phyloP scores from a whole-genome alignment of 2,329 filamentous ascomycete species.

The Pseudogymnoascus sp. region DNA sequence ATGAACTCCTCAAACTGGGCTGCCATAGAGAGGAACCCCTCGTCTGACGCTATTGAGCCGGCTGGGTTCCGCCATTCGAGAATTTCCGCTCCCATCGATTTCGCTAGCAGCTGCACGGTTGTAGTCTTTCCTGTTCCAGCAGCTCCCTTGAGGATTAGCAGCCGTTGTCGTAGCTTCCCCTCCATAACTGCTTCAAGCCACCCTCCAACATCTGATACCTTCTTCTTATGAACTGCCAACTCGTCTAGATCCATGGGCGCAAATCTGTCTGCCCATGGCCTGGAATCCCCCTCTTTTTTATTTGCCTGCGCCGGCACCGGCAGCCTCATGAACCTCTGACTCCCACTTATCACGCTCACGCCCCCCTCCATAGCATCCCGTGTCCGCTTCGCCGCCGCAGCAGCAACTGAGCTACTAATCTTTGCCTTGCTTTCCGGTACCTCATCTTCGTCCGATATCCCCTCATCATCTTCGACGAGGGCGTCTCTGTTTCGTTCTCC shows the following conservation, averaged over 20 bases:
- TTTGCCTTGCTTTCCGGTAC: slow-evolving; percentile 43
- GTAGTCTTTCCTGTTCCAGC: slow-evolving; percentile 92
- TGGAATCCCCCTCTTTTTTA: slow-evolving; percentile 44
- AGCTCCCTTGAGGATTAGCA: slow-evolving; percentile 81
- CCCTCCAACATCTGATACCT: slow-evolving; percentile 73
- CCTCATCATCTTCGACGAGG: slow-evolving; percentile 19
- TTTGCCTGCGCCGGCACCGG: slow-evolving; percentile 25
- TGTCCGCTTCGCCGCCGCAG: slow-evolving; percentile 47
- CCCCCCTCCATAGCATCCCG: slow-evolving; percentile 30
- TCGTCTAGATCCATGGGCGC: slow-evolving; percentile 69
- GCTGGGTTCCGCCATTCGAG: slow-evolving; percentile 87
- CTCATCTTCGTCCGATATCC: slow-evolving; percentile 53
- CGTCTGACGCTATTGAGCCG: slow-evolving; percentile 46
- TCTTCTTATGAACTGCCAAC: slow-evolving; percentile 89
- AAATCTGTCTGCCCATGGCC: slow-evolving; percentile 85
- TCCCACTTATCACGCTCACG: slow-evolving; percentile 28
- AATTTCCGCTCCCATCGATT: slow-evolving; percentile 67
- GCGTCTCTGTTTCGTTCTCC: slow-evolving; percentile 37
- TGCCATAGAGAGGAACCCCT: slow-evolving; percentile 57
- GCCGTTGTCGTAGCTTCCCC: slow-evolving; percentile 57
- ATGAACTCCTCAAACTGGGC: slow-evolving; percentile 90
- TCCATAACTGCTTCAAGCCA: slow-evolving; percentile 73
- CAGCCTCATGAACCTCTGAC: slow-evolving; percentile 46
- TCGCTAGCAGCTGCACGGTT: slow-evolving; percentile 69
- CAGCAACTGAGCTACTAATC: slow-evolving; percentile 46